Base-by-base conservation (phyloP, 257 asterid genomes). In the Buddleja alternifolia region DNA sequence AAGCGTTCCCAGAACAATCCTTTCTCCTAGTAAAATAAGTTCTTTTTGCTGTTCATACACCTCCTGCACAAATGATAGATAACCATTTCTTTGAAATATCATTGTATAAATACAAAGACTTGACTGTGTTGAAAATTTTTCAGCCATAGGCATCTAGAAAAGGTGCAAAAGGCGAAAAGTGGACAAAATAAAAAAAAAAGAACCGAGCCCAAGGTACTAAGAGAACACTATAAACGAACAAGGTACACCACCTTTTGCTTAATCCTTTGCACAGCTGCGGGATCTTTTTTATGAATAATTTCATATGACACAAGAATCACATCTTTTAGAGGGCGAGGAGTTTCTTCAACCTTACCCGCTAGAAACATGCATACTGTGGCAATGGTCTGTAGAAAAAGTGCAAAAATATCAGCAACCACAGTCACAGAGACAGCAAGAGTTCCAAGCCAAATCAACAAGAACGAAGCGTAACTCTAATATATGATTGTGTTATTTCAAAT, bases 271-370 rank as follows among this genome's bases (percentile, higher is more conserved):
- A 69, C 83, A 52, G 93, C 95, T 63, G 87, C 85, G 57, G 85
- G 68, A 67, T 88, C 93, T 78, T 91, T 89, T 61, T 94, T 94
- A 78, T 94, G 90, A 74, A 85, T 84, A 59, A 94, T 85, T 67
- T 94, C 97, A 83, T 91, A 89, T 8, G 99, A 94, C 56, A 91
- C 96, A 23, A 85, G 76, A 74, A 94, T 94, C 10, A 91, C 97
- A 80, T 94, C 97, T 77, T 86, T 90, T 53, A 94, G 77, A 60
- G 96, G 96, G 45, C 96, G 99, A 45, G 97, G 99, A 69, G 99
- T 90, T 87, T 94, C 99, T 83, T 94, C 99, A 72, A 94, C 99
- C 85, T 94, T 94, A 39, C 97, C 97, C 19, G 99, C 97, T n/a
- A 94, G 90, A 80, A 94, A 94, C 99, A 94, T 94, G 32, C 99